Percentiles rank a stretch among this genome's conserved stretches.
phyloP scores from a whole-genome alignment of 2,329 filamentous ascomycete genomes.

The Botrytis tulipae region DNA sequence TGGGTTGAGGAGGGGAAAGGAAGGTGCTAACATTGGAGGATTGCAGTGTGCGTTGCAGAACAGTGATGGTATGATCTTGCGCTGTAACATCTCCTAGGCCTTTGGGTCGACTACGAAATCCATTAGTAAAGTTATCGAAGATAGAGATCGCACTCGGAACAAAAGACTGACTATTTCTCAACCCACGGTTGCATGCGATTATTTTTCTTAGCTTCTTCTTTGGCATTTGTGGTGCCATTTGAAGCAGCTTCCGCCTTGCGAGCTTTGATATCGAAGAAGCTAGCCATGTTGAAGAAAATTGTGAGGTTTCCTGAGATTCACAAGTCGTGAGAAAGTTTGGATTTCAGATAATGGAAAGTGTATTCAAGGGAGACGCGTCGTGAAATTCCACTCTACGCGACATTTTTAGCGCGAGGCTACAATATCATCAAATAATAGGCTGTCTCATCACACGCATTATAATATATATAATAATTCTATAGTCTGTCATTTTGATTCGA shows the following conservation, averaged over 20 bases:
- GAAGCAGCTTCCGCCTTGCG: slow-evolving; percentile 73
- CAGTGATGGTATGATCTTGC: slow-evolving; percentile 93
- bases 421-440: neutral
- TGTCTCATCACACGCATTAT: neutral
- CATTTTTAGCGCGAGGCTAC: slow-evolving; percentile 14
- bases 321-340: neutral
- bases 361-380: slow-evolving; percentile 19
- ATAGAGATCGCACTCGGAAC: neutral
- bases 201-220: slow-evolving; percentile 62
- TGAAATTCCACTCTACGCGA: slow-evolving; percentile 22
- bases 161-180: slow-evolving; percentile 84
- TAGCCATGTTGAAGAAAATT: slow-evolving; percentile 59
- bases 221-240: slow-evolving; percentile 59
- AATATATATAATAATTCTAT: neutral
- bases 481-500: neutral
- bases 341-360: neutral
- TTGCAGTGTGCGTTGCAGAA: slow-evolving; percentile 89
- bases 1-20: neutral
- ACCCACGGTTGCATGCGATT: slow-evolving; percentile 87
- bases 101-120: slow-evolving; percentile 68
- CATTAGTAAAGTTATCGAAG: neutral
- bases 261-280: slow-evolving; percentile 94
- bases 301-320: neutral
- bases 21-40: slow-evolving; percentile 71
- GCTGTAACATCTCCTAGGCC: slow-evolving; percentile 91